phyloP scores from a whole-genome alignment of 768 basidiomycete species.

The Macrocybe gigantea region DNA sequence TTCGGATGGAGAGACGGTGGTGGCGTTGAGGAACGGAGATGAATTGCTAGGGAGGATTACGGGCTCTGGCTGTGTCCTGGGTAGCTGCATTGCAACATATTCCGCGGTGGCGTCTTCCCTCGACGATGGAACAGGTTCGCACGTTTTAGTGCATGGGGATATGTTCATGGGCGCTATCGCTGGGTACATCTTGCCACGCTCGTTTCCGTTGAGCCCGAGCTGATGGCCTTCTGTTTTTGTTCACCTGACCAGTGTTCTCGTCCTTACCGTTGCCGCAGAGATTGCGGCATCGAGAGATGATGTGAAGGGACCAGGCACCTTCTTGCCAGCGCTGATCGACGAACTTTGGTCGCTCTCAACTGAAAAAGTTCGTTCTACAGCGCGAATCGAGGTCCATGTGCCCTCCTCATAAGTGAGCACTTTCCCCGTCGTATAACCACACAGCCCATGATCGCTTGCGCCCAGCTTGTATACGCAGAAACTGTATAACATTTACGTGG shows the following conservation, averaged over 20 bases:
- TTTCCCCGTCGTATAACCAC: too few species aligned
- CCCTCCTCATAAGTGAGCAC: not conserved
- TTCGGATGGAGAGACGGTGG: constrained; percentile 69
- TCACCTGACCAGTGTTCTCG: constrained; percentile 36
- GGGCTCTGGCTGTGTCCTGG: constrained; percentile 84
- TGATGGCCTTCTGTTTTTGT: constrained; percentile 5
- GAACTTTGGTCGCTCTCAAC: constrained; percentile 36
- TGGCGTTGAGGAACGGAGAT: constrained; percentile 73
- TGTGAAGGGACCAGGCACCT: constrained; percentile 60
- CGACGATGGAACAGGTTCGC: constrained; percentile 21
- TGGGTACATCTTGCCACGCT: constrained; percentile 46
- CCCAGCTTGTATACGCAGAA: too few species aligned
- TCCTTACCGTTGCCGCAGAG: constrained; percentile 59
- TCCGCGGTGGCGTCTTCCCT: constrained; percentile 60
- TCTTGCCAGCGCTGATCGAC: constrained; percentile 61
- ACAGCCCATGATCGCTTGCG: too few species aligned
- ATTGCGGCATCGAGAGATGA: constrained; percentile 41
- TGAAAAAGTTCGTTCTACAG: constrained; percentile 22
- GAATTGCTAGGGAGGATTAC: constrained; percentile 73
- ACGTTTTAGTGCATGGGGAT: constrained; percentile 58
- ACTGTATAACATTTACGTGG: too few species aligned
- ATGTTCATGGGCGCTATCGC: constrained; percentile 72
- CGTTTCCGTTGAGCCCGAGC: not conserved
- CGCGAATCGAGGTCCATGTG: constrained; percentile 23
- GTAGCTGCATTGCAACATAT: constrained; percentile 73